Conservation (phyloP, 148 eudicot species). For the Talinum fruticosum region DNA sequence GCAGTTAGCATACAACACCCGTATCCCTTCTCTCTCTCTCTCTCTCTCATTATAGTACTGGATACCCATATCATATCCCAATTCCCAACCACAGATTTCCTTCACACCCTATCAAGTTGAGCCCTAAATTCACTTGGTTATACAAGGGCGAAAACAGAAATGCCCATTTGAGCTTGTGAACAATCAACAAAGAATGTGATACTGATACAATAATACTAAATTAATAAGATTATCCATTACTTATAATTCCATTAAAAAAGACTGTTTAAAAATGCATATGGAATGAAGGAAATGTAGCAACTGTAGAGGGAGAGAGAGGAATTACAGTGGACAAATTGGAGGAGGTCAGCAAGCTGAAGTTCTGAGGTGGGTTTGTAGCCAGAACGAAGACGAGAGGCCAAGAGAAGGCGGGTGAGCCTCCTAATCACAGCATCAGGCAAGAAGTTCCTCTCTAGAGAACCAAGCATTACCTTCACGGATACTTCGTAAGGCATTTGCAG, state of each 20-base stretch:
- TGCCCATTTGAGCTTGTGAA: no score
- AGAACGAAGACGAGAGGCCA: slow-evolving; percentile 41
- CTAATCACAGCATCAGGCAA: slow-evolving; percentile 5
- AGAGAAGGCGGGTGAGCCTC: background rate
- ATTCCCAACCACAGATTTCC: no score
- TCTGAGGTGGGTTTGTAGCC: slow-evolving; percentile 52
- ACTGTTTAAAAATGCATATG: background rate
- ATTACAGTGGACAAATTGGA: slow-evolving; percentile 63
- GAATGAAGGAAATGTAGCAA: background rate
- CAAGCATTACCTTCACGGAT: background rate
- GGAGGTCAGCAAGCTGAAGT: slow-evolving; percentile 62
- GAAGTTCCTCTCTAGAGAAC: background rate
- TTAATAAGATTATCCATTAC: background rate
- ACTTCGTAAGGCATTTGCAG: background rate
- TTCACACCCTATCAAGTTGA: no score
- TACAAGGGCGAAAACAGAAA: no score
- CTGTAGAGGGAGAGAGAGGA: slow-evolving; percentile 2
- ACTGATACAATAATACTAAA: background rate
- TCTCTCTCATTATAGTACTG: no score
- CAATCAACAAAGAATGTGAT: no score
- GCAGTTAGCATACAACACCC: no score
- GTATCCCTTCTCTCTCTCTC: no score
- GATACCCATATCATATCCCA: no score
- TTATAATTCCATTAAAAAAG: background rate
- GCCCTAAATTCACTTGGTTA: no score